phyloP scores from a whole-genome alignment of 73 alveolate species.

The Halteria grandinella region DNA sequence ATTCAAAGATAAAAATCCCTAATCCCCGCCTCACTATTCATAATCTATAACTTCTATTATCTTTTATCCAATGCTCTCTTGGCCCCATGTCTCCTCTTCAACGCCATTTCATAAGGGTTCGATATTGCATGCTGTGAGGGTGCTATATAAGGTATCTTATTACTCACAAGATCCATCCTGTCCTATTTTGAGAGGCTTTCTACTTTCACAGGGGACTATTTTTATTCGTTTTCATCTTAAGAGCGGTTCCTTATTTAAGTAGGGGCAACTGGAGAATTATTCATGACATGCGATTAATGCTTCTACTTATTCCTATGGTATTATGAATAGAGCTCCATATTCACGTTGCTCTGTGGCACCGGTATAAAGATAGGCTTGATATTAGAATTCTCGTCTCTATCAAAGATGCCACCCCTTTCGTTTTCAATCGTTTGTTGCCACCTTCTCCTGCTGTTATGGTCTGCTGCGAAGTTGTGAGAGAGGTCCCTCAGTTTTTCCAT shows the following conservation, averaged over 20 bases:
- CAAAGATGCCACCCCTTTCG: slow-evolving; percentile 49
- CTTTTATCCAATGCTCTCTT: slow-evolving; percentile 3
- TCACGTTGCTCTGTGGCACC: slow-evolving; percentile 6
- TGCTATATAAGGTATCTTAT: slow-evolving; percentile 11
- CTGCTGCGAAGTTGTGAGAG: slow-evolving; percentile 47
- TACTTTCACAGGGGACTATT: not conserved
- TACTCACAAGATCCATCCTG: not conserved
- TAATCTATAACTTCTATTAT: slow-evolving; percentile 18
- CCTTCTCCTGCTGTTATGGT: slow-evolving; percentile 16
- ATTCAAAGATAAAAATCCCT: too few species aligned
- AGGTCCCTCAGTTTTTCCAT: slow-evolving; percentile 41
- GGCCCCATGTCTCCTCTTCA: slow-evolving; percentile 53
- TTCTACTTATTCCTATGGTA: slow-evolving; percentile 25
- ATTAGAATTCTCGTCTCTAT: slow-evolving; percentile 42
- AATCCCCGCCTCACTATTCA: too few species aligned
- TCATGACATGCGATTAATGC: slow-evolving; percentile 27
- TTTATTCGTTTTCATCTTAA: not conserved
- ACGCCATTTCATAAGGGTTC: slow-evolving; percentile 25
- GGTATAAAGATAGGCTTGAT: slow-evolving; percentile 35
- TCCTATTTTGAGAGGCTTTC: slow-evolving; percentile 32
- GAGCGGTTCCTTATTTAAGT: slow-evolving; percentile 3
- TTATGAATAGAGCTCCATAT: not conserved
- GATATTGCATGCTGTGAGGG: not conserved
- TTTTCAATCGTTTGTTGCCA: slow-evolving; percentile 43
- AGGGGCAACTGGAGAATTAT: too few species aligned